Evolutionary conservation across 805 yeast genomes (phyloP).

Genomic region (Metschnikowia henanensis): DNA sequence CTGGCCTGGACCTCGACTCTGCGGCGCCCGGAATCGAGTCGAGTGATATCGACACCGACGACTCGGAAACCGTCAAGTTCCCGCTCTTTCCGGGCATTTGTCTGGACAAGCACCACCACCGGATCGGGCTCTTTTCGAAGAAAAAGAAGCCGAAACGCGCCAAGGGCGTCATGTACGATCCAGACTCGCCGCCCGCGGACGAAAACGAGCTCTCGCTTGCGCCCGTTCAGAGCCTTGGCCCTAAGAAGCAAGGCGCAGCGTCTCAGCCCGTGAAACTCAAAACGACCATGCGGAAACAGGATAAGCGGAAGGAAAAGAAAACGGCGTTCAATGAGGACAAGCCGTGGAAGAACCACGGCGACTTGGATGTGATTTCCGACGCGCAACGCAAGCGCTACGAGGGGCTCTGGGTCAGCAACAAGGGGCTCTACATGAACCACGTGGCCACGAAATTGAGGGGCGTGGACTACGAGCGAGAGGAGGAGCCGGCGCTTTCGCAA

Average conservation of each 20-base stretch:
- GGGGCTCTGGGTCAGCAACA: conserved; percentile 91
- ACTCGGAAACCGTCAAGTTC: conserved; percentile 18
- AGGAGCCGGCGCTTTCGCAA: conserved; percentile 4
- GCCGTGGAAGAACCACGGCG: conserved; percentile 91
- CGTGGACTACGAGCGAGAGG: conserved; percentile 26
- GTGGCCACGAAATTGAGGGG: conserved; percentile 36
- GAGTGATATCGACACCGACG: conserved; percentile 11
- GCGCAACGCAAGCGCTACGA: conserved; percentile 87
- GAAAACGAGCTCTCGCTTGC: conserved; percentile 7
- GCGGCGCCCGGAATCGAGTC: background rate
- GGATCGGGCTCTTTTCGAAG: conserved; percentile 12
- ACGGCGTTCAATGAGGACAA: conserved; percentile 75
- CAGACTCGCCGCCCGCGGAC: conserved; percentile 5
- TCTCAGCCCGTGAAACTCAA: conserved; percentile 39
- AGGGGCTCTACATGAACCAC: conserved; percentile 55
- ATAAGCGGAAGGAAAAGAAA: conserved; percentile 38
- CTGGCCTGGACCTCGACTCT: conserved; percentile 11
- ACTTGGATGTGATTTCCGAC: conserved; percentile 49
- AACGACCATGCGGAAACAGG: conserved; percentile 51
- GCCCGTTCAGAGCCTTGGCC: background rate
- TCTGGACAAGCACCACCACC: conserved; percentile 11
- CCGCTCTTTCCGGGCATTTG: conserved; percentile 37
- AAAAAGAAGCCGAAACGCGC: conserved; percentile 9
- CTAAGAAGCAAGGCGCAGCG: background rate
- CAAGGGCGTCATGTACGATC: conserved; percentile 12